phyloP scores from a whole-genome alignment of 2,329 filamentous ascomycete genomes.

The Pleurostoma richardsiae region DNA sequence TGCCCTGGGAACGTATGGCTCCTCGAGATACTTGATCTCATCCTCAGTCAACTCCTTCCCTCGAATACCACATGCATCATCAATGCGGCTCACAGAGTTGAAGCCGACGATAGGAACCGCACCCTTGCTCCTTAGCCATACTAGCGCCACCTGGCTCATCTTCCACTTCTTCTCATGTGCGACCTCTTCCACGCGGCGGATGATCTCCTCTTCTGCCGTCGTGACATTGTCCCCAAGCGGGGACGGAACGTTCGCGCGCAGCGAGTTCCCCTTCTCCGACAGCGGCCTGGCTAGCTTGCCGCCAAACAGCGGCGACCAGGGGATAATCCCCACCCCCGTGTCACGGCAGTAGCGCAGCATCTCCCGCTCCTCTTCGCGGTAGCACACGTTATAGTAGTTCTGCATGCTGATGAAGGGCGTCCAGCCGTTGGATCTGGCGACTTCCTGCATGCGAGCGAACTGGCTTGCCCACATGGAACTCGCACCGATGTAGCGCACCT shows the following conservation, averaged over 20 bases:
- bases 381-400: constrained; percentile 24
- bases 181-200: background rate
- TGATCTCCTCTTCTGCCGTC: background rate
- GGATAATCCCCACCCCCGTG: constrained; percentile 27
- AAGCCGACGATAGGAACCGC: constrained; percentile 3
- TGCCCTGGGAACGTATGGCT: constrained; percentile 39
- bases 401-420: constrained; percentile 60
- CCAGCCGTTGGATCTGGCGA: constrained; percentile 53
- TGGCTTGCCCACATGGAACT: constrained; percentile 48
- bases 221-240: background rate
- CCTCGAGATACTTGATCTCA: constrained; percentile 44
- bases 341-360: constrained; percentile 22
- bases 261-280: constrained; percentile 7
- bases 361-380: constrained; percentile 2
- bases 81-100: constrained; percentile 32
- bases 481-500: constrained; percentile 50
- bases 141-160: constrained; percentile 4
- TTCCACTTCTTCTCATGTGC: constrained; percentile 10
- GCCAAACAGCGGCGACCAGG: constrained; percentile 27
- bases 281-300: constrained; percentile 23
- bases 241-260: constrained; percentile 9
- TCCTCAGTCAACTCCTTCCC: constrained; percentile 33
- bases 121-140: background rate
- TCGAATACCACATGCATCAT: constrained; percentile 36
- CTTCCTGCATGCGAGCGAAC: constrained; percentile 49